phyloP scores from a whole-genome alignment of 2,329 filamentous ascomycete genomes.

The Hymenoscyphus salicellus region DNA sequence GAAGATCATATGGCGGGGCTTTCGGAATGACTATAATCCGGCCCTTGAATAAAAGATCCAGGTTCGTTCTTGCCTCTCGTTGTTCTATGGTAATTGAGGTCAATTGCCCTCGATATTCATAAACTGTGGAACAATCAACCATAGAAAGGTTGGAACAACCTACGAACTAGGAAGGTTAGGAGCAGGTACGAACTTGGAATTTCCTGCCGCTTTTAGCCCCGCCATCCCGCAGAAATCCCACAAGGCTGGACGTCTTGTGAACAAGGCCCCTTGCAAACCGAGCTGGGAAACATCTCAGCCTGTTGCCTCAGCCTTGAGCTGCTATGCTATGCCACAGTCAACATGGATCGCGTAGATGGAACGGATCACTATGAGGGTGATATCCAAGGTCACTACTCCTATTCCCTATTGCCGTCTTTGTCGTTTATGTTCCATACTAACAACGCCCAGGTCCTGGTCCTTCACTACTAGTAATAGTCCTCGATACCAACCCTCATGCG shows the following conservation, averaged over 20 bases:
- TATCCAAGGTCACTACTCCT: conserved; percentile 42
- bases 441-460: conserved; percentile 53
- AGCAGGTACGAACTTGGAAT: no score
- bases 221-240: background rate
- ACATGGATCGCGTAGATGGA: conserved; percentile 65
- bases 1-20: background rate
- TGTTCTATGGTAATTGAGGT: no score
- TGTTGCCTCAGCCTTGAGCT: conserved; percentile 7
- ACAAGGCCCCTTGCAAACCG: background rate
- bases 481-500: conserved; percentile 95
- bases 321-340: conserved; percentile 32
- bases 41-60: background rate
- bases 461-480: conserved; percentile 82
- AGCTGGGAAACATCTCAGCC: background rate
- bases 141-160: no score
- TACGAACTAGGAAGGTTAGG: no score
- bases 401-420: background rate
- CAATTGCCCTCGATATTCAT: no score
- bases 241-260: background rate
- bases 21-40: background rate
- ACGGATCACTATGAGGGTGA: conserved; percentile 52
- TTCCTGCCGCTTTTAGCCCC: background rate
- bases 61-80: no score
- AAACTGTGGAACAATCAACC: no score
- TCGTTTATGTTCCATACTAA: conserved; percentile 15